phyloP scores from a whole-genome alignment of 345 rosid genomes.

The Excoecaria cochinchinensis region DNA sequence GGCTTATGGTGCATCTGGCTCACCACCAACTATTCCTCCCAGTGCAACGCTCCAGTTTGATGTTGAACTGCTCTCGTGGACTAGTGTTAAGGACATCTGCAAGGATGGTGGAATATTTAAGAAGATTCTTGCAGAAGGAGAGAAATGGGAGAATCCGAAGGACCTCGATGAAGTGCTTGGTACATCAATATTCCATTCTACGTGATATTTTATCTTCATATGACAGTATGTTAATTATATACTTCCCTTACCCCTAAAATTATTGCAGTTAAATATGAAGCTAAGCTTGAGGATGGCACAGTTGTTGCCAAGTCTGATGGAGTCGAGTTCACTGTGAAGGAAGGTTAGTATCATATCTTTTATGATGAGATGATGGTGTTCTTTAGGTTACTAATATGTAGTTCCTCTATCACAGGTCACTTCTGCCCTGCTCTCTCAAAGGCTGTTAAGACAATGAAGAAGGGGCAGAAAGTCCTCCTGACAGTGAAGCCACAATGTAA shows the following conservation, averaged over 20 bases:
- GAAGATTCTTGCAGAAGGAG: constrained; percentile 63
- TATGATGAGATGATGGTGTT: not conserved
- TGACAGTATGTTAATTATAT: not conserved
- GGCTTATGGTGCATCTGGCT: constrained; percentile 85
- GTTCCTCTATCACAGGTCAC: constrained; percentile 43
- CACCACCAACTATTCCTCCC: constrained; percentile 88
- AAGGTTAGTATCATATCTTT: constrained; percentile 43
- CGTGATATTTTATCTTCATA: too few species aligned
- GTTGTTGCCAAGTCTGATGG: constrained; percentile 67
- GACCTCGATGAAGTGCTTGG: constrained; percentile 82
- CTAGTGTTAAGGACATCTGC: constrained; percentile 79
- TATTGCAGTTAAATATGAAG: constrained; percentile 69
- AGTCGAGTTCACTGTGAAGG: constrained; percentile 69
- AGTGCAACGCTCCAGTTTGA: constrained; percentile 85
- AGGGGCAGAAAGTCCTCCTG: constrained; percentile 68
- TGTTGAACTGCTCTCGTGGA: constrained; percentile 76
- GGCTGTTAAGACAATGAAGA: constrained; percentile 94
- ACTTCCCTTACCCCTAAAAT: not conserved
- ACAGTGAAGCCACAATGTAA: constrained; percentile 81
- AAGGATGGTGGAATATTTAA: constrained; percentile 84
- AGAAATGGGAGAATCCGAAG: constrained; percentile 80
- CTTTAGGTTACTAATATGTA: not conserved
- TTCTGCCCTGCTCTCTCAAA: constrained; percentile 79
- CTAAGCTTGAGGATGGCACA: constrained; percentile 71
- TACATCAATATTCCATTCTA: constrained; percentile 5